Conservation (phyloP, 495 filamentous ascomycete genomes). For the Penicillium steckii region DNA sequence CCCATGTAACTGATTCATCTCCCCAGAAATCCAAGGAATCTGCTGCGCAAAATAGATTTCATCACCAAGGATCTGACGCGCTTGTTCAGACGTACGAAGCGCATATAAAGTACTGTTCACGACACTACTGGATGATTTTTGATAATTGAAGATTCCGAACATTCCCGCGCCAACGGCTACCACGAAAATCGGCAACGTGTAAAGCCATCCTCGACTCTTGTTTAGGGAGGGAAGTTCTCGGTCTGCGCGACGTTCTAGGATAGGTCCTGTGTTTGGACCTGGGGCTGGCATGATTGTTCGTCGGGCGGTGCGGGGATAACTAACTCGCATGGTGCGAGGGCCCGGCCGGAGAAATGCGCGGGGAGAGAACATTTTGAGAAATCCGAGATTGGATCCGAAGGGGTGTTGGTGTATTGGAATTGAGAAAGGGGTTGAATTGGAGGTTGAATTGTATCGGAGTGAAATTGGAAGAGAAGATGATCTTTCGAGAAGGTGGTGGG, state of each 20-base stretch:
- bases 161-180: conserved; percentile 60
- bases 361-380: conserved; percentile 12
- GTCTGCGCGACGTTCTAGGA: conserved; percentile 78
- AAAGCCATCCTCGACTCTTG: conserved; percentile 43
- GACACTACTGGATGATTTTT: conserved; percentile 80
- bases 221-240: conserved; percentile 65
- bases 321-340: conserved; percentile 10
- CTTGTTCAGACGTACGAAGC: conserved; percentile 72
- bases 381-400: not conserved
- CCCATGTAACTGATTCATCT: conserved; percentile 93
- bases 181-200: conserved; percentile 58
- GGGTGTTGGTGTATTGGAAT: not conserved
- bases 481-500: not conserved
- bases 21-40: conserved; percentile 90
- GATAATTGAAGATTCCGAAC: conserved; percentile 96
- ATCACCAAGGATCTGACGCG: conserved; percentile 77
- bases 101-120: conserved; percentile 87
- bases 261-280: conserved; percentile 55
- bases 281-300: conserved; percentile 51
- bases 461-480: not conserved
- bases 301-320: conserved; percentile 21
- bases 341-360: conserved; percentile 17
- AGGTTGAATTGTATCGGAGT: not conserved
- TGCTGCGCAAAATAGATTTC: conserved; percentile 87
- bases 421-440: not conserved